Percentiles rank a stretch among this genome's conserved stretches.
Evolutionary conservation across 805 yeast genomes (phyloP).

Genomic region (Metschnikowia gelsemii): DNA sequence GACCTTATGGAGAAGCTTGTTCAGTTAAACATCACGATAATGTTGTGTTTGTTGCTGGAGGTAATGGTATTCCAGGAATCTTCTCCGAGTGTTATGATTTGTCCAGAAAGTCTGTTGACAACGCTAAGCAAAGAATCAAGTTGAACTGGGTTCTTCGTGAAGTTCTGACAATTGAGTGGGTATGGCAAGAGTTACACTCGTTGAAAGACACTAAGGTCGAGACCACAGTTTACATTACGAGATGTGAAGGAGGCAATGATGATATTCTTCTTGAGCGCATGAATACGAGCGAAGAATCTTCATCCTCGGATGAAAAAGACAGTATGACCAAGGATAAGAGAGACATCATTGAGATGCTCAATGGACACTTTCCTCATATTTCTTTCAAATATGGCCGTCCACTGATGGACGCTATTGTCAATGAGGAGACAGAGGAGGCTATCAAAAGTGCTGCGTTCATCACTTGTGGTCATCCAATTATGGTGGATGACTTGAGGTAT

Average conservation of each 20-base stretch:
- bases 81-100: conserved; percentile 40
- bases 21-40: conserved; percentile 51
- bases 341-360: conserved; percentile 6
- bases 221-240: conserved; percentile 18
- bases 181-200: conserved; percentile 17
- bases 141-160: conserved; percentile 22
- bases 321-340: conserved; percentile 6
- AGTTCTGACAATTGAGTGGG: conserved; percentile 14
- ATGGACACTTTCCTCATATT: conserved; percentile 19
- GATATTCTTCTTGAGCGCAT: conserved; percentile 11
- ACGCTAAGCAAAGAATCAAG: conserved; percentile 16
- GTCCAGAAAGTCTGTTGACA: conserved; percentile 23
- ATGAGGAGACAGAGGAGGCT: conserved; percentile 35
- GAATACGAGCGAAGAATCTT: conserved; percentile 8
- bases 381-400: conserved; percentile 43
- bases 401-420: conserved; percentile 38
- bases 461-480: conserved; percentile 33
- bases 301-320: conserved; percentile 10
- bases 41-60: conserved; percentile 66
- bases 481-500: conserved; percentile 35
- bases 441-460: conserved; percentile 42
- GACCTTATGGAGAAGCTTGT: conserved; percentile 65
- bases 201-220: conserved; percentile 13
- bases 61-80: conserved; percentile 72
- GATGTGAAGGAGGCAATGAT: conserved; percentile 10